Conservation (phyloP, 495 filamentous ascomycete species). For the Tuber borchii region DNA sequence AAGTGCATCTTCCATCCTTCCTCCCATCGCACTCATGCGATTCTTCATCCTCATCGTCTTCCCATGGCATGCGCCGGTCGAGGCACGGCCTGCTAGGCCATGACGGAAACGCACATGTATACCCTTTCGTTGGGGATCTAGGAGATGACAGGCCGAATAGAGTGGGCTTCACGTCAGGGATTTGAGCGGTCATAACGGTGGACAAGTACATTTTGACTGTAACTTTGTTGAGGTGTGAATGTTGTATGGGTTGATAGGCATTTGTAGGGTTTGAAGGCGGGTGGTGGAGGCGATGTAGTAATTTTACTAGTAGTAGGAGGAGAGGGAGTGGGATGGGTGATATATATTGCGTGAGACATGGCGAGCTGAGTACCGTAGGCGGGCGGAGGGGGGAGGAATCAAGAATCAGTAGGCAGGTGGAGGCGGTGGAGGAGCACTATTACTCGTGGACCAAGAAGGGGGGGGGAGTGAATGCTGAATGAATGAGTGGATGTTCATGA, state of each 20-base stretch:
- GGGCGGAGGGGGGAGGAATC: neutral
- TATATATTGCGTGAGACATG: conserved; percentile 1
- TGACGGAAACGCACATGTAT: conserved; percentile 18
- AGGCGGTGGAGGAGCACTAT: neutral
- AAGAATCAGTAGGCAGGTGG: neutral
- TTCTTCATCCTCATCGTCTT: neutral
- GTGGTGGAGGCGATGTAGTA: neutral
- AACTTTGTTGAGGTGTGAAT: neutral
- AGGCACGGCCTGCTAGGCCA: conserved; percentile 20
- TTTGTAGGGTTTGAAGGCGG: neutral
- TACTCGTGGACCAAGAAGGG: neutral
- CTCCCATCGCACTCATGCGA: conserved; percentile 10
- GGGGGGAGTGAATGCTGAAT: neutral
- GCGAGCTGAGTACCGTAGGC: neutral
- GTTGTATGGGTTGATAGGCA: neutral
- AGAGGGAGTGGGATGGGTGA: neutral
- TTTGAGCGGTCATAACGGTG: conserved; percentile 13
- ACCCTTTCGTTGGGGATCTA: conserved; percentile 11
- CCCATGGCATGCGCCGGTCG: conserved; percentile 4
- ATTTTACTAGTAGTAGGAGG: neutral
- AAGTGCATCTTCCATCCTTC: neutral
- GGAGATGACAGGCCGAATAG: conserved; percentile 12
- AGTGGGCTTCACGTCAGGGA: conserved; percentile 12
- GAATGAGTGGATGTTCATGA: neutral
- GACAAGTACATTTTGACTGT: neutral